Percentiles rank a stretch among this genome's conserved stretches.
phyloP scores from a whole-genome alignment of 345 rosid genomes.

The Passiflora organensis region DNA sequence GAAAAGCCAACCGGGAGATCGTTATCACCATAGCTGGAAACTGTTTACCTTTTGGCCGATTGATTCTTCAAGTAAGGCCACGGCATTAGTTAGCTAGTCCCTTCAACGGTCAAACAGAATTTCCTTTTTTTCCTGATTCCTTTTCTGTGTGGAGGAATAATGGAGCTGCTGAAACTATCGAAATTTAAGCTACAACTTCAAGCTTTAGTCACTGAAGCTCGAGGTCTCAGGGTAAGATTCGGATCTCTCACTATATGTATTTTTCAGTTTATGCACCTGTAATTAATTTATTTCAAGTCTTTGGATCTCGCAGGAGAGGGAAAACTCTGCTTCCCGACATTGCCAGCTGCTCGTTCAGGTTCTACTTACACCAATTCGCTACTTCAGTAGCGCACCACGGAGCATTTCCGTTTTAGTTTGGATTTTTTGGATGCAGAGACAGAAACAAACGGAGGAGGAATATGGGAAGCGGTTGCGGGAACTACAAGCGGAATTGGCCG shows the following conservation, averaged over 20 bases:
- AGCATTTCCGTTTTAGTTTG: background rate
- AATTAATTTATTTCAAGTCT: no score
- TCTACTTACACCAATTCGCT: no score
- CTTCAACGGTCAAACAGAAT: no score
- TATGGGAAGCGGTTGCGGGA: slow-evolving; percentile 48
- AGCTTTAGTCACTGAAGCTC: slow-evolving; percentile 53
- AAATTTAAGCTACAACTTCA: slow-evolving; percentile 79
- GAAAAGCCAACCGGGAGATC: no score
- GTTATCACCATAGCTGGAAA: no score
- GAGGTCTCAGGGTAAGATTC: slow-evolving; percentile 57
- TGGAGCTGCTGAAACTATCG: slow-evolving; percentile 79
- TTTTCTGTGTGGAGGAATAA: slow-evolving; percentile 20
- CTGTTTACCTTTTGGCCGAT: no score
- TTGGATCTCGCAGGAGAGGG: slow-evolving; percentile 39
- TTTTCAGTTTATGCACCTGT: background rate
- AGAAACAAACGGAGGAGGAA: slow-evolving; percentile 71
- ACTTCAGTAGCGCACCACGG: no score
- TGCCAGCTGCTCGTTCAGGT: slow-evolving; percentile 50
- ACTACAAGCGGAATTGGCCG: slow-evolving; percentile 47
- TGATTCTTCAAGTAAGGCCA: no score
- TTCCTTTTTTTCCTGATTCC: background rate
- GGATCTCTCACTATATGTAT: background rate
- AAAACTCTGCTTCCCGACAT: slow-evolving; percentile 51
- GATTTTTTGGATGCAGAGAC: slow-evolving; percentile 43
- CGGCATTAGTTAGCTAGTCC: no score